Conservation (phyloP, 2,329 filamentous ascomycete genomes). For the Diplodia scrobiculata region DNA sequence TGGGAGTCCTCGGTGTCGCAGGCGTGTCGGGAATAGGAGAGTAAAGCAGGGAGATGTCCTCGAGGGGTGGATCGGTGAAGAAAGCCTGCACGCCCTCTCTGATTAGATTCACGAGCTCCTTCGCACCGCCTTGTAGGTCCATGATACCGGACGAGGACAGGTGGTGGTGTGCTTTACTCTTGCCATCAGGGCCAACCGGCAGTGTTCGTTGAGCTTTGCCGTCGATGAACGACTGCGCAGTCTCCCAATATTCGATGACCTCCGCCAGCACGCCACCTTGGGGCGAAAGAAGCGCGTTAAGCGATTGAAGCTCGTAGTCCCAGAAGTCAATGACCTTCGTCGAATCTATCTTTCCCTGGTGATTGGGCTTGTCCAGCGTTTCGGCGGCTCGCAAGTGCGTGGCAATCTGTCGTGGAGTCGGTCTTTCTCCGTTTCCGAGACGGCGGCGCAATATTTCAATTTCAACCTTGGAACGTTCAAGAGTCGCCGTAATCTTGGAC, state of each 20-base stretch:
- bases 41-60: constrained; percentile 85
- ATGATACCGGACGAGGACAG: constrained; percentile 70
- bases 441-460: constrained; percentile 86
- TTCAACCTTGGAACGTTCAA: constrained; percentile 85
- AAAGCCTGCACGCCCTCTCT: constrained; percentile 78
- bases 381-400: constrained; percentile 74
- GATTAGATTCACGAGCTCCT: constrained; percentile 81
- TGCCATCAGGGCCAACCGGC: constrained; percentile 77
- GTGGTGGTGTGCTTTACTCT: constrained; percentile 78
- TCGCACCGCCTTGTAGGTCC: constrained; percentile 73
- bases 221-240: constrained; percentile 83
- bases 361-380: constrained; percentile 43
- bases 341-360: constrained; percentile 68
- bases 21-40: constrained; percentile 76
- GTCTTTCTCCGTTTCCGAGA: constrained; percentile 73
- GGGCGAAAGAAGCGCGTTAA: constrained; percentile 72
- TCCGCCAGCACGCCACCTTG: constrained; percentile 82
- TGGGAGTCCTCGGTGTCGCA: constrained; percentile 63
- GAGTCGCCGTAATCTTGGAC: constrained; percentile 75
- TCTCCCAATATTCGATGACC: constrained; percentile 91
- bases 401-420: constrained; percentile 66
- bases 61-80: constrained; percentile 83
- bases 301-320: constrained; percentile 79
- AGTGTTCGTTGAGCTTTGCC: constrained; percentile 79
- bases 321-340: constrained; percentile 83